Percentiles rank a stretch among this genome's conserved stretches.
These are phyloP conservation scores for Glaciozyma martinii DNA, from an alignment of 768 basidiomycete genomes.

Conservation along the genomic window DNA sequence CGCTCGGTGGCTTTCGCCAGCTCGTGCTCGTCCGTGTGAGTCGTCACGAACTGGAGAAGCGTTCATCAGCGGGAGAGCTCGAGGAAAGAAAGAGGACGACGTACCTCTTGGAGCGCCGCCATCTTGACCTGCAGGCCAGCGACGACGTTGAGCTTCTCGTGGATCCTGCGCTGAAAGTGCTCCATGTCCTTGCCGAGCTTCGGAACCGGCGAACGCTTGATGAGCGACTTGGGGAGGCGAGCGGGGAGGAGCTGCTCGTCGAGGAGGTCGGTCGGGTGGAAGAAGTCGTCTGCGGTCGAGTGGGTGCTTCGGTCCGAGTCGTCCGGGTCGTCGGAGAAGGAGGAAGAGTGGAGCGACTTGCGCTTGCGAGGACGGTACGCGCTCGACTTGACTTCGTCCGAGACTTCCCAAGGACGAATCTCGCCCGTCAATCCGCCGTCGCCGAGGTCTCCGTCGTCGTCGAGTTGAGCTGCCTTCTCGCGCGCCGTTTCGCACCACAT, in stretches of 20 bases:
- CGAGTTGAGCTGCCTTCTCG: neutral
- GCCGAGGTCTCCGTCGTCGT: neutral
- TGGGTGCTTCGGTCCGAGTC: neutral
- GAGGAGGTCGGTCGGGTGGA: neutral
- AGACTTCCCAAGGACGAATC: neutral
- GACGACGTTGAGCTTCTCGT: slow-evolving; percentile 14
- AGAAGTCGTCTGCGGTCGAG: neutral
- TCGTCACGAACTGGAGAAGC: too few relatives aligned
- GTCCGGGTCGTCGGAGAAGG: neutral
- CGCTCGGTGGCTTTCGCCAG: too few relatives aligned
- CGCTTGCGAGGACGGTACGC: neutral
- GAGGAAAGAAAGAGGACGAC: too few relatives aligned
- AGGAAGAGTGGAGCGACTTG: neutral
- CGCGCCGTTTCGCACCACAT: slow-evolving; percentile 16
- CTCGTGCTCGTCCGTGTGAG: too few relatives aligned
- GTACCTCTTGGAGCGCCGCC: too few relatives aligned
- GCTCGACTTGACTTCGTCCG: neutral
- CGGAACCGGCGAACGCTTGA: neutral
- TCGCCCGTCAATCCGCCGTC: neutral
- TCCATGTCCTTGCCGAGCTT: slow-evolving; percentile 14
- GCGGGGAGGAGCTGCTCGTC: slow-evolving; percentile 11
- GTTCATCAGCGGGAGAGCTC: too few relatives aligned
- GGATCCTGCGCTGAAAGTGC: slow-evolving; percentile 22
- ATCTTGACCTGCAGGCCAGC: slow-evolving; percentile 11
- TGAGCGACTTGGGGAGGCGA: slow-evolving; percentile 13